Evolutionary conservation across 257 asterid genomes (phyloP).

Genomic region (Solanum piurae): DNA sequence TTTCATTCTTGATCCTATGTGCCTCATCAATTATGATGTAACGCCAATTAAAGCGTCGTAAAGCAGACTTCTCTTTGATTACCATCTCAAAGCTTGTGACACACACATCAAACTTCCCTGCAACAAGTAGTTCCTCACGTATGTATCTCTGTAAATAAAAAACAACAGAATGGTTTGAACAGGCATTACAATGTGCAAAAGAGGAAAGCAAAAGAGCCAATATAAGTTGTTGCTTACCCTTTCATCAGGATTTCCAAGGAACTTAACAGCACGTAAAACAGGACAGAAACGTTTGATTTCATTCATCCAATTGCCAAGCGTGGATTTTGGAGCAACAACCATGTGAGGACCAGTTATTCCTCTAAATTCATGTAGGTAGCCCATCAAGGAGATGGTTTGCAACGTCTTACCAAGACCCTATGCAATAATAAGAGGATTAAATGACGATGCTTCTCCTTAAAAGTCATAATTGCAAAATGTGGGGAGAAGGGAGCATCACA

Average conservation of each 20-base stretch:
- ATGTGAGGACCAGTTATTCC: slow-evolving; percentile 99
- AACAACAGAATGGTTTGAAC: background rate
- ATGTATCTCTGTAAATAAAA: slow-evolving; percentile 51
- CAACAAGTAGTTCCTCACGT: slow-evolving; percentile 90
- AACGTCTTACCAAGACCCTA: slow-evolving; percentile 98
- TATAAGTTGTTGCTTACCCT: slow-evolving; percentile 42
- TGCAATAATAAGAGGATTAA: background rate
- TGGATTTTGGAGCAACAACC: slow-evolving; percentile 99
- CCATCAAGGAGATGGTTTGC: slow-evolving; percentile 95
- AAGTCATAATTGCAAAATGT: background rate
- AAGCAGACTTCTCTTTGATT: slow-evolving; percentile 71
- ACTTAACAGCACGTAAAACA: slow-evolving; percentile 77
- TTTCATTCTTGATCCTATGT: slow-evolving; percentile 95
- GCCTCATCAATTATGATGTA: slow-evolving; percentile 97
- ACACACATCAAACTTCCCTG: slow-evolving; percentile 96
- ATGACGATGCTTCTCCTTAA: background rate
- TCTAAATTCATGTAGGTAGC: slow-evolving; percentile 88
- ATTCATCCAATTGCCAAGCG: slow-evolving; percentile 99
- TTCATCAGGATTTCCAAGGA: slow-evolving; percentile 97
- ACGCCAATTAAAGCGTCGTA: slow-evolving; percentile 98
- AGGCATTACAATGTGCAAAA: background rate
- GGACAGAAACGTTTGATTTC: slow-evolving; percentile 97
- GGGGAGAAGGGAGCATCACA: background rate
- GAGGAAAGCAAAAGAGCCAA: background rate
- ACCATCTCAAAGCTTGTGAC: slow-evolving; percentile 99